Percentiles rank a stretch among this genome's conserved stretches.
These are phyloP conservation scores for Aurantiochytrium sp. DNA, from an alignment of 108 stramenopile genomes.

Conservation along the genomic window DNA sequence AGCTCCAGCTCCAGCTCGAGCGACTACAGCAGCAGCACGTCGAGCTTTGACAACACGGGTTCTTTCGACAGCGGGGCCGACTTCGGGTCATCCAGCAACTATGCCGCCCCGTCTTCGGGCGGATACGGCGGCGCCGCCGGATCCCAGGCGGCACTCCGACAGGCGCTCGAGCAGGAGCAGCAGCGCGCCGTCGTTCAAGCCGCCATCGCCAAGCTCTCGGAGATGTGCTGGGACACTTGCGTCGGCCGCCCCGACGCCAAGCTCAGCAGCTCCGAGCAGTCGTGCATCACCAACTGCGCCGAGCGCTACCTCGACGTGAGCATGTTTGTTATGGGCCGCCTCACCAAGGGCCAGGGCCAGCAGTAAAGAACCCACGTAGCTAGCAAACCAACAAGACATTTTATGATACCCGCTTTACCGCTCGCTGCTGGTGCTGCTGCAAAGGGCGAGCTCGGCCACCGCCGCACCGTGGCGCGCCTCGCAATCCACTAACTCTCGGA, in stretches of 20 bases:
- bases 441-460: too few relatives aligned
- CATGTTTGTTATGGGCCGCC: constrained; percentile 23
- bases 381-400: too few relatives aligned
- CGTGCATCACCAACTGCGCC: constrained; percentile 23
- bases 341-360: constrained; percentile 11
- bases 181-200: constrained; percentile 14
- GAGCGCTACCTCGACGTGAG: constrained; percentile 5
- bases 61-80: too few relatives aligned
- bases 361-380: neutral
- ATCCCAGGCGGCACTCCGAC: constrained; percentile 10
- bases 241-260: constrained; percentile 28
- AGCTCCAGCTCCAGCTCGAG: neutral
- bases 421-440: too few relatives aligned
- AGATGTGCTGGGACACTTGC: constrained; percentile 32
- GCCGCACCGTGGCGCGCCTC: too few relatives aligned
- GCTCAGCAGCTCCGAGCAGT: constrained; percentile 26
- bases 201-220: constrained; percentile 29
- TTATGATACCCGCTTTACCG: too few relatives aligned
- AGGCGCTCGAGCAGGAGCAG: constrained; percentile 30
- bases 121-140: neutral
- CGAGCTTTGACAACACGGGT: neutral
- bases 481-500: too few relatives aligned
- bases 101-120: neutral
- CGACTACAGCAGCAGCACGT: neutral
- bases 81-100: neutral